Evolutionary conservation across 495 filamentous ascomycete species (phyloP).

Genomic region (Penicillium cataractarum): DNA sequence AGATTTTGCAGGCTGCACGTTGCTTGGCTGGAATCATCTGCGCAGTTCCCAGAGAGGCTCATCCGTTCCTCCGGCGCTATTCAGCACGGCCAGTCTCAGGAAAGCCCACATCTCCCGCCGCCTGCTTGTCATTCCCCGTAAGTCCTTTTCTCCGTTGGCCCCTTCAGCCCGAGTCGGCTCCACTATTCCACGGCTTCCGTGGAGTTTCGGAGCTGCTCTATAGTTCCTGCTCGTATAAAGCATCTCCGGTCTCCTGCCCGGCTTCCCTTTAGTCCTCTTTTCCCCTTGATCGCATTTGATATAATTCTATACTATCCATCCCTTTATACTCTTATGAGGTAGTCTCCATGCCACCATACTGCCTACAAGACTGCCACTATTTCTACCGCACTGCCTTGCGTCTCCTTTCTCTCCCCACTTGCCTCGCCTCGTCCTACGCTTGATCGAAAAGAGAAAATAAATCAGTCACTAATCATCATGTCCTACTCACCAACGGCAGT

Average conservation of each 20-base stretch:
- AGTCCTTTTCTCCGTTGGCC: constrained; percentile 25
- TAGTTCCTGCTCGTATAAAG: constrained; percentile 4
- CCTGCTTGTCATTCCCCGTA: constrained; percentile 24
- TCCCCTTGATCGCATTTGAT: not conserved
- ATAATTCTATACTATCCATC: not conserved
- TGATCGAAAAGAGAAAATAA: constrained; percentile 43
- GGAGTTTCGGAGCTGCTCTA: constrained; percentile 8
- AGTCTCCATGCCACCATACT: constrained; percentile 75
- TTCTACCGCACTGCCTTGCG: constrained; percentile 87
- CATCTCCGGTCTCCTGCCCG: not conserved
- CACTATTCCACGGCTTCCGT: constrained; percentile 12
- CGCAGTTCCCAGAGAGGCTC: constrained; percentile 23
- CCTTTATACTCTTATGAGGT: constrained; percentile 24
- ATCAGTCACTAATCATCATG: constrained; percentile 47
- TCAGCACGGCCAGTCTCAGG: constrained; percentile 18
- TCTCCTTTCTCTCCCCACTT: constrained; percentile 77
- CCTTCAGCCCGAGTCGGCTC: constrained; percentile 29
- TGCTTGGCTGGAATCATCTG: constrained; percentile 26
- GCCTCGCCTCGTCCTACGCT: constrained; percentile 72
- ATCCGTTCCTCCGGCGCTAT: constrained; percentile 49
- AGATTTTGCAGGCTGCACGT: not conserved
- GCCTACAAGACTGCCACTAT: constrained; percentile 85
- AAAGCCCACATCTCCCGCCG: constrained; percentile 20
- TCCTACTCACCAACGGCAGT: constrained; percentile 50
- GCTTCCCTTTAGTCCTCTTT: not conserved